Evolutionary conservation across 257 asterid species (phyloP).

Genomic region (Haberlea rhodopensis): DNA sequence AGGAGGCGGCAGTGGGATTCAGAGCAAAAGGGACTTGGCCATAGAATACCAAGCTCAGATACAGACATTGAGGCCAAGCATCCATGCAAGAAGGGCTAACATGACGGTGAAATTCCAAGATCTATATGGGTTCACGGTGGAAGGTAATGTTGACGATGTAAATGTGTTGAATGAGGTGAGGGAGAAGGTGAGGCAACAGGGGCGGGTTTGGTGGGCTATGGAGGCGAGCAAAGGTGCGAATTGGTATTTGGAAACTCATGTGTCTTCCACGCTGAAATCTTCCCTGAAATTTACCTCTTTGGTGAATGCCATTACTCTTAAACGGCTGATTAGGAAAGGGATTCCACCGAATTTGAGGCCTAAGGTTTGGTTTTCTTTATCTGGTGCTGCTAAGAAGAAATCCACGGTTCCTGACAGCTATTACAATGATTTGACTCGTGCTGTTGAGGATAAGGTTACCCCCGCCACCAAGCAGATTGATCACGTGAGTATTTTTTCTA

Average conservation of each 20-base stretch:
- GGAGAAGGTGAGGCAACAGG: slow-evolving; percentile 93
- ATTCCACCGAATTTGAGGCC: slow-evolving; percentile 95
- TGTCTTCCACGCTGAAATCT: slow-evolving; percentile 58
- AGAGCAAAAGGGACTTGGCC: slow-evolving; percentile 60
- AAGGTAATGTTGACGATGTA: slow-evolving; percentile 98
- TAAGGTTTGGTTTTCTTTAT: slow-evolving; percentile 83
- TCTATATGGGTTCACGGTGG: slow-evolving; percentile 87
- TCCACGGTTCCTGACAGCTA: slow-evolving; percentile 93
- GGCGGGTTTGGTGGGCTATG: slow-evolving; percentile 88
- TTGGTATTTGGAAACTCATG: slow-evolving; percentile 74
- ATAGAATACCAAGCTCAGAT: slow-evolving; percentile 67
- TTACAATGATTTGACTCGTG: slow-evolving; percentile 69
- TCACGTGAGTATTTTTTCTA: slow-evolving; percentile 58
- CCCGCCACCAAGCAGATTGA: slow-evolving; percentile 98
- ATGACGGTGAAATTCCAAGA: slow-evolving; percentile 93
- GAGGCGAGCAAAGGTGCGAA: slow-evolving; percentile 85
- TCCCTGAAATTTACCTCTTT: slow-evolving; percentile 73
- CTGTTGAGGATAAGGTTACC: slow-evolving; percentile 78
- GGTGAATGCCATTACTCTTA: slow-evolving; percentile 82
- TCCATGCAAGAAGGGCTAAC: slow-evolving; percentile 85
- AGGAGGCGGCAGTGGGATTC: slow-evolving; percentile 44
- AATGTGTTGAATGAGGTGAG: slow-evolving; percentile 96
- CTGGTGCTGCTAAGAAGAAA: slow-evolving; percentile 98
- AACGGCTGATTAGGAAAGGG: slow-evolving; percentile 86
- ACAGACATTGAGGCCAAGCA: slow-evolving; percentile 81